phyloP scores from a whole-genome alignment of 2,329 filamentous ascomycete genomes.

The Cercospora nicotianae region DNA sequence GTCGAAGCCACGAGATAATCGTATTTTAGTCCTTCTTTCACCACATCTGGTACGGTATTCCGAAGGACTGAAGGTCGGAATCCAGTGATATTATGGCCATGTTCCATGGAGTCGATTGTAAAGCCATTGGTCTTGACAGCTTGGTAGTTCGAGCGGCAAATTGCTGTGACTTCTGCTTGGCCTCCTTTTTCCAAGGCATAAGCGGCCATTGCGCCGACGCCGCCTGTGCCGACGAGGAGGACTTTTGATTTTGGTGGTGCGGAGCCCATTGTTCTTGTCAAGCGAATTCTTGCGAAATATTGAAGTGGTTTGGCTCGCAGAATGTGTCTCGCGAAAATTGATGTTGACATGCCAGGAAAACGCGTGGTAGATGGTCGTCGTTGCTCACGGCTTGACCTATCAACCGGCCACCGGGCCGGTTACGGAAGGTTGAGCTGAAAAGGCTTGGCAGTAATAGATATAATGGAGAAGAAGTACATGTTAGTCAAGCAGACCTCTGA shows the following conservation, averaged over 20 bases:
- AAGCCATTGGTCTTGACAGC: conserved; percentile 53
- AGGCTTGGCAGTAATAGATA: background rate
- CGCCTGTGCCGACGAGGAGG: conserved; percentile 57
- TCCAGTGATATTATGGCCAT: conserved; percentile 47
- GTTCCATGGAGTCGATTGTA: conserved; percentile 56
- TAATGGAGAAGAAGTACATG: background rate
- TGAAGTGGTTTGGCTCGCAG: background rate
- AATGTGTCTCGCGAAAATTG: background rate
- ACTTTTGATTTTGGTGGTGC: conserved; percentile 42
- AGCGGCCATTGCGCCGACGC: conserved; percentile 58
- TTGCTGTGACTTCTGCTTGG: conserved; percentile 54
- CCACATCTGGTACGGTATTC: conserved; percentile 52
- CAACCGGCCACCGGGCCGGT: background rate
- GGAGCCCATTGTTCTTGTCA: conserved; percentile 15
- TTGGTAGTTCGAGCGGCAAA: conserved; percentile 59
- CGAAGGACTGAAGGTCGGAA: conserved; percentile 42
- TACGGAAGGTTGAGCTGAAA: background rate
- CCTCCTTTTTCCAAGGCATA: conserved; percentile 55
- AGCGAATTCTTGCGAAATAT: too few relatives aligned
- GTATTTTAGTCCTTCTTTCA: conserved; percentile 40
- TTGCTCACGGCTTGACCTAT: background rate
- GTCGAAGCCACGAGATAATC: conserved; percentile 60
- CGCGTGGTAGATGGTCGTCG: background rate
- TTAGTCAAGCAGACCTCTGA: background rate
- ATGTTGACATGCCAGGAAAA: background rate